These are phyloP conservation scores for Picocystis salinarum DNA, from an alignment of 139 green algal genomes.

Conservation along the genomic window DNA sequence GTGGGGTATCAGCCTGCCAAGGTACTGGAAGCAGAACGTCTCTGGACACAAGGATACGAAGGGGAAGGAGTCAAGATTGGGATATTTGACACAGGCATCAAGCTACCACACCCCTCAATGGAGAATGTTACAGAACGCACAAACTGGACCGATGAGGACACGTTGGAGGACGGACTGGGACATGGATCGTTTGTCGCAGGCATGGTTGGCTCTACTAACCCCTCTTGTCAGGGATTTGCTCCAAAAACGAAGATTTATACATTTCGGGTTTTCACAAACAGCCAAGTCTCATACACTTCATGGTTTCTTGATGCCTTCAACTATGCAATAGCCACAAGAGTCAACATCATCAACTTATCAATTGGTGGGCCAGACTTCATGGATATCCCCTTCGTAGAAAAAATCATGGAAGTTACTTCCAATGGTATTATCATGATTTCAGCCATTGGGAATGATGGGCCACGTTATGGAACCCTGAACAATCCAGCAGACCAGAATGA, in stretches of 20 bases:
- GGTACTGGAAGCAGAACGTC: constrained; percentile 30
- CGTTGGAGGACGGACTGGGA: constrained; percentile 76
- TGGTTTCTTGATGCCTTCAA: constrained; percentile 99
- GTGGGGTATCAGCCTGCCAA: constrained; percentile 15
- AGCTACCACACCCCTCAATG: constrained; percentile 75
- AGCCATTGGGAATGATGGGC: constrained; percentile 73
- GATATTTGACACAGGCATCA: constrained; percentile 96
- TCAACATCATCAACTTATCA: constrained; percentile 91
- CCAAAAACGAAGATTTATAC: constrained; percentile 83
- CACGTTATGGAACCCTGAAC: constrained; percentile 93
- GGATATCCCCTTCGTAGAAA: constrained; percentile 96
- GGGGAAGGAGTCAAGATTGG: constrained; percentile 63
- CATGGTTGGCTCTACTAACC: constrained; percentile 63
- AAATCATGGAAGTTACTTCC: constrained; percentile 78
- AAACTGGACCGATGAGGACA: constrained; percentile 95
- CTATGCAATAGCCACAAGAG: constrained; percentile 70
- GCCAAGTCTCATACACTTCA: constrained; percentile 86
- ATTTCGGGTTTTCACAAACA: constrained; percentile 85
- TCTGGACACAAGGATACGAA: constrained; percentile 64
- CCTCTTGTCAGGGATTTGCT: constrained; percentile 69
- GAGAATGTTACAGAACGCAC: constrained; percentile 69
- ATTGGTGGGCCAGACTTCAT: constrained; percentile 95
- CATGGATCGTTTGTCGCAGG: constrained; percentile 94
- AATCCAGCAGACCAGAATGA: constrained; percentile 95
- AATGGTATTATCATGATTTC: constrained; percentile 79